Base-by-base conservation (phyloP, 768 basidiomycete species). In the Leucogyrophana mollusca region DNA sequence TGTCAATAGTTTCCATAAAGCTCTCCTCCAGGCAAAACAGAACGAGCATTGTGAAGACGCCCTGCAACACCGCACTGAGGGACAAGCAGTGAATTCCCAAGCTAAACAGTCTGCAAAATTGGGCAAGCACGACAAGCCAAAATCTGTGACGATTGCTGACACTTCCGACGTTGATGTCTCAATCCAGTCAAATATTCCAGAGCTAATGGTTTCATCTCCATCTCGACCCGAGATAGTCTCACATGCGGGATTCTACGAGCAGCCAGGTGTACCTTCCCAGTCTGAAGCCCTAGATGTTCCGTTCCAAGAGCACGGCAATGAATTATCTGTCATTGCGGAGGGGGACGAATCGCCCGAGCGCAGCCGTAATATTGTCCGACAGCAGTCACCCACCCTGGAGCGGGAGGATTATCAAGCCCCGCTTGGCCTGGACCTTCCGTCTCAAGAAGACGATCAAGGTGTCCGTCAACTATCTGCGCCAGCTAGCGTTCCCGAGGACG, bases 311-410 rank as follows among this genome's bases (percentile, higher is more conserved):
- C 52, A 34, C 13, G 50, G 47, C 30, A 74, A 72, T 34, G 77
- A 82, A 41, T 63, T 90, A 27, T 89, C 86, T 22, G 73, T 85
- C 44, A 87, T 88, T 45, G 80, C 76, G 0, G 87, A 88, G 65
- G 85, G 79, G 43, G 87, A 90, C 39, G 82, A 87, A 55, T 69
- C 68, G 2, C 61, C 62, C 4, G 83, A 87, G 45, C 62, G 61
- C 27, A 63, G 56, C 53, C 40, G 30, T 44, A 32, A 27, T 23
- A 40, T 44, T 25, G 34, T 23, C 13, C 35, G 32, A 23, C 46
- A 45, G 18, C 25, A 40, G 16, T 44, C 51, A 25, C 10, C 46
- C 11, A 5, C 44, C 33, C n/a, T 21, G 40, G 41, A 47, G 13
- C 30, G n/a, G 0, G 23, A 34, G 24, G 10, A 20, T 25, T 14